Evolutionary conservation across 2,329 filamentous ascomycete genomes (phyloP).

Genomic region (Huntiella savannae): DNA sequence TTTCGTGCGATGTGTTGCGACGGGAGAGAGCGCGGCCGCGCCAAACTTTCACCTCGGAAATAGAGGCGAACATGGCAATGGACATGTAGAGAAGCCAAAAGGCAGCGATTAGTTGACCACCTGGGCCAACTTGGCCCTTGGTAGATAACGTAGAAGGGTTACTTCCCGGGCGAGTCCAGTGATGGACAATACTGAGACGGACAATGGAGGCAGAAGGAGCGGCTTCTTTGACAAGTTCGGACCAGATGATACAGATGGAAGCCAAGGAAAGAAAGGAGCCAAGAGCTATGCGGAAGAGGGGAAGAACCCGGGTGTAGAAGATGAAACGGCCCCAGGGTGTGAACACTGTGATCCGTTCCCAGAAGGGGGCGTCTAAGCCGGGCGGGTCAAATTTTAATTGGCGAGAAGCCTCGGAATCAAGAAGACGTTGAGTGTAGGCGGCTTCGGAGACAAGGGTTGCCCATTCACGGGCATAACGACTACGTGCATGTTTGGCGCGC

Average conservation of each 20-base stretch:
- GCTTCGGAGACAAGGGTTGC: slow-evolving; percentile 57
- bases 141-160: slow-evolving; percentile 19
- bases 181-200: slow-evolving; percentile 50
- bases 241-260: slow-evolving; percentile 77
- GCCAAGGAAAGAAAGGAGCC: slow-evolving; percentile 54
- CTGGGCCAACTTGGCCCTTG: slow-evolving; percentile 62
- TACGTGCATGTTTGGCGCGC: slow-evolving; percentile 64
- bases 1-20: slow-evolving; percentile 81
- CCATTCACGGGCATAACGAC: slow-evolving; percentile 76
- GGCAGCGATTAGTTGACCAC: slow-evolving; percentile 66
- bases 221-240: slow-evolving; percentile 73
- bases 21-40: slow-evolving; percentile 77
- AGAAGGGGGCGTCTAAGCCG: slow-evolving; percentile 34
- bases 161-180: slow-evolving; percentile 35
- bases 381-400: slow-evolving; percentile 54
- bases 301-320: slow-evolving; percentile 54
- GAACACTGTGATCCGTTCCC: slow-evolving; percentile 39
- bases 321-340: slow-evolving; percentile 71
- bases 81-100: slow-evolving; percentile 96
- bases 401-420: slow-evolving; percentile 67
- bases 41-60: slow-evolving; percentile 95
- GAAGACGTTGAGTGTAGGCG: slow-evolving; percentile 54
- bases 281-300: slow-evolving; percentile 42
- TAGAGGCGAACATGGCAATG: slow-evolving; percentile 64
- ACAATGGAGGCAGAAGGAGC: slow-evolving; percentile 57